These are phyloP conservation scores for Pontederia paniculata DNA, from an alignment of 176 grass and related monocot species.

Conservation along the genomic window DNA sequence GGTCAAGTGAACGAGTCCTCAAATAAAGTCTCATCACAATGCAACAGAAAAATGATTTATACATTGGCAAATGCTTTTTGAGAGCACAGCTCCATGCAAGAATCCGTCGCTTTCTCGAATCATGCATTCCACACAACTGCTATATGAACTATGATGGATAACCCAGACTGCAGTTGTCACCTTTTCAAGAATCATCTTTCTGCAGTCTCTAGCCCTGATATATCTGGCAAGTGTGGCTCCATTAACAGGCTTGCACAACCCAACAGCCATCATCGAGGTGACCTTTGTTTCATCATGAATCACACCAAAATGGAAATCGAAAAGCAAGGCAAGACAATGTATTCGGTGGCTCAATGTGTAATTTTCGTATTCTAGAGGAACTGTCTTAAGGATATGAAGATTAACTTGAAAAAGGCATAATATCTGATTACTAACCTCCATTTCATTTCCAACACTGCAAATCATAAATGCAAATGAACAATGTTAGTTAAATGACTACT, in stretches of 20 bases:
- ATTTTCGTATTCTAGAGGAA: slow-evolving; percentile 39
- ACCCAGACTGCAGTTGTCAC: slow-evolving; percentile 26
- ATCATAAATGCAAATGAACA: background rate
- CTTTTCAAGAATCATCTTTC: slow-evolving; percentile 73
- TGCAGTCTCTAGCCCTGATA: slow-evolving; percentile 78
- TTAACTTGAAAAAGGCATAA: slow-evolving; percentile 48
- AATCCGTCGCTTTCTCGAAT: too few relatives aligned
- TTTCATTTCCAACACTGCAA: background rate
- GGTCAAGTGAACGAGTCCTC: too few relatives aligned
- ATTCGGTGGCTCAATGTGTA: slow-evolving; percentile 68
- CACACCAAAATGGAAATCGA: slow-evolving; percentile 72
- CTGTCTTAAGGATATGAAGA: slow-evolving; percentile 49
- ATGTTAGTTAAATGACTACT: background rate
- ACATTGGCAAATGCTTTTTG: too few relatives aligned
- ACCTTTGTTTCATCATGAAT: slow-evolving; percentile 53
- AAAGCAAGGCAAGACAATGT: slow-evolving; percentile 63
- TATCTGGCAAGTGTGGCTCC: slow-evolving; percentile 72
- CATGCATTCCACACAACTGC: too few relatives aligned
- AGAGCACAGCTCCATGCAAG: too few relatives aligned
- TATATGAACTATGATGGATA: slow-evolving; percentile 10
- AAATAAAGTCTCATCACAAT: too few relatives aligned
- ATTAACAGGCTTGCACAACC: slow-evolving; percentile 55
- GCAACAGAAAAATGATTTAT: too few relatives aligned
- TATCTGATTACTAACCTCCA: background rate
- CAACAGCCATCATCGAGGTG: slow-evolving; percentile 69